Conservation (phyloP, 2,329 filamentous ascomycete species). For the Ramularia endophylla region DNA sequence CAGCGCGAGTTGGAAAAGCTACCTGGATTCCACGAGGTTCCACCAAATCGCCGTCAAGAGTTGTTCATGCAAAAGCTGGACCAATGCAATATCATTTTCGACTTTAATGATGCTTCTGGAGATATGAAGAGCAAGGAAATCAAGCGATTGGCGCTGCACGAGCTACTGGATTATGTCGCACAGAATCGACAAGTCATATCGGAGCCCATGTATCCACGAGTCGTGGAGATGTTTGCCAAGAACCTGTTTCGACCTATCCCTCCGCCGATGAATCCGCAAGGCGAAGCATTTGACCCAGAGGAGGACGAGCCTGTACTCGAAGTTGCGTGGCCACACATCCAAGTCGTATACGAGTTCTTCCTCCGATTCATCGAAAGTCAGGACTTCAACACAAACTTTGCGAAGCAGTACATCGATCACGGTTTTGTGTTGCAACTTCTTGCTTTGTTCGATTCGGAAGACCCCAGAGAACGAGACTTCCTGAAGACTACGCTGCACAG, state of each 20-base stretch:
- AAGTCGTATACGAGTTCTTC: constrained; percentile 99
- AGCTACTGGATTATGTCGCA: constrained; percentile 94
- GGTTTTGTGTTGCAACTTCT: constrained; percentile 91
- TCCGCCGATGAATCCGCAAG: constrained; percentile 94
- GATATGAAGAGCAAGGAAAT: constrained; percentile 99
- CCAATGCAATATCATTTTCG: constrained; percentile 99
- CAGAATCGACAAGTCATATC: constrained; percentile 99
- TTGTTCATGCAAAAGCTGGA: constrained; percentile 99
- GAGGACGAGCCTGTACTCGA: constrained; percentile 97
- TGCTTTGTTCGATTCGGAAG: constrained; percentile 98
- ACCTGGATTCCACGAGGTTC: constrained; percentile 95
- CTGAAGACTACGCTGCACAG: constrained; percentile 96
- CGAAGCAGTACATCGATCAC: constrained; percentile 98
- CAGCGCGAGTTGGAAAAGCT: constrained; percentile 91
- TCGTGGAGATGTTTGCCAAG: constrained; percentile 99
- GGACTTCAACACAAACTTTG: constrained; percentile 99
- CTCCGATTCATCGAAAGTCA: constrained; percentile 98
- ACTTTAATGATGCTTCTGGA: constrained; percentile 96
- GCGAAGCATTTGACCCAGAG: constrained; percentile 96
- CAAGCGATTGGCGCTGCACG: constrained; percentile 91
- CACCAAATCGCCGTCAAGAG: constrained; percentile 88
- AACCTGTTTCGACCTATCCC: constrained; percentile 97
- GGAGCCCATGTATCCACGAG: constrained; percentile 96
- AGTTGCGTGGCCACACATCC: constrained; percentile 98
- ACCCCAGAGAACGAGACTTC: constrained; percentile 93